Evolutionary conservation across 2,329 filamentous ascomycete genomes (phyloP).

Genomic region (Sordariomycetes sp.): DNA sequence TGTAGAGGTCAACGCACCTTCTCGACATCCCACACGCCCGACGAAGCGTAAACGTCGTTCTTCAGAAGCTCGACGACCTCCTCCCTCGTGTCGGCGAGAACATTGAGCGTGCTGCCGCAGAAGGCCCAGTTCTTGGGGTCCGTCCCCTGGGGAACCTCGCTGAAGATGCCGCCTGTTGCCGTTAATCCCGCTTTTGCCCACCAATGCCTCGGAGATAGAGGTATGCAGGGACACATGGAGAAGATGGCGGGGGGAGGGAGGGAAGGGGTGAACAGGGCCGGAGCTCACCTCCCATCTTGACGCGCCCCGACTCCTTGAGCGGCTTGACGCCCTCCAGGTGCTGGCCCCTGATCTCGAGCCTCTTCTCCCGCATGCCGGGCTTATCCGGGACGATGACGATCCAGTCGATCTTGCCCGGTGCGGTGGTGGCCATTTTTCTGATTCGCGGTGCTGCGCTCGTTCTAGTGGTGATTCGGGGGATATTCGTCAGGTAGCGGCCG

Average conservation of each 20-base stretch:
- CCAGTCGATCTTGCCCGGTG: slow-evolving; percentile 42
- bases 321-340: slow-evolving; percentile 46
- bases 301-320: slow-evolving; percentile 36
- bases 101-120: slow-evolving; percentile 59
- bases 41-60: slow-evolving; percentile 58
- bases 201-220: background rate
- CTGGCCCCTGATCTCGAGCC: slow-evolving; percentile 42
- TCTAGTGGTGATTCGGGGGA: background rate
- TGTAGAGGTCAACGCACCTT: slow-evolving; percentile 30
- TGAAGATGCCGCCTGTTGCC: slow-evolving; percentile 29
- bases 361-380: slow-evolving; percentile 43
- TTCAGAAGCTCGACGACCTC: slow-evolving; percentile 54
- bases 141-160: slow-evolving; percentile 50
- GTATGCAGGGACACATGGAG: background rate
- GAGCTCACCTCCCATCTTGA: slow-evolving; percentile 50
- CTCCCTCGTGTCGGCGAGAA: slow-evolving; percentile 52
- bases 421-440: slow-evolving; percentile 15
- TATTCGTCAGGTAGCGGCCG: background rate
- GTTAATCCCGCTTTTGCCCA: background rate
- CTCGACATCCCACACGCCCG: slow-evolving; percentile 69
- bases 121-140: slow-evolving; percentile 49
- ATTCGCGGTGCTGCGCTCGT: background rate
- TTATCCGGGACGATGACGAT: slow-evolving; percentile 58
- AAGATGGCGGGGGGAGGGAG: background rate
- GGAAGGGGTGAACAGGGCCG: background rate